These are phyloP conservation scores for Prosopis cineraria DNA, from an alignment of 306 rosid species.

Conservation along the genomic window DNA sequence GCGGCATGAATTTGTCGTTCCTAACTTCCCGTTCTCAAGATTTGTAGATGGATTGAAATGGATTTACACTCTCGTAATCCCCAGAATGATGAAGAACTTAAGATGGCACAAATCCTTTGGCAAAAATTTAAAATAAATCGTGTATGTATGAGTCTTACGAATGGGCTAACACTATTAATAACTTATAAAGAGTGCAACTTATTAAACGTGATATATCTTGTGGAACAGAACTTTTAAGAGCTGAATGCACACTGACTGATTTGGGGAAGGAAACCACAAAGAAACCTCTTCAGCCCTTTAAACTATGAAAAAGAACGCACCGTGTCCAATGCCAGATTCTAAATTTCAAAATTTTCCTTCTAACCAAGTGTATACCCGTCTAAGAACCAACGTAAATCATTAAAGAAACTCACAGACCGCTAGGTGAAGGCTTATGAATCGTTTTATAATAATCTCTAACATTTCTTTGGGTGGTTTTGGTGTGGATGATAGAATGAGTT, in stretches of 20 bases:
- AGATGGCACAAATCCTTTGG: background rate
- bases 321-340: conserved; percentile 5
- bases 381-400: conserved; percentile 12
- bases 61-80: conserved; percentile 1
- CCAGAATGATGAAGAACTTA: conserved; percentile 20
- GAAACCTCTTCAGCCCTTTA: conserved; percentile 4
- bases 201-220: too few relatives aligned
- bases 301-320: conserved; percentile 17
- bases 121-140: conserved; percentile 13
- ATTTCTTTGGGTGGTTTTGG: background rate
- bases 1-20: background rate
- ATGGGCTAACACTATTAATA: background rate
- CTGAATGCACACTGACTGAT: conserved; percentile 22
- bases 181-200: background rate
- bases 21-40: conserved; percentile 20
- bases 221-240: background rate
- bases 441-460: background rate
- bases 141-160: background rate
- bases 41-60: background rate
- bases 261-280: conserved; percentile 17
- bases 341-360: conserved; percentile 15
- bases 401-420: conserved; percentile 10
- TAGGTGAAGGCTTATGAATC: background rate
- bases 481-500: conserved; percentile 21
- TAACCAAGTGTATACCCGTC: conserved; percentile 2